These are phyloP conservation scores for Sedum album DNA, from an alignment of 164 flowering plant species.

Conservation along the genomic window DNA sequence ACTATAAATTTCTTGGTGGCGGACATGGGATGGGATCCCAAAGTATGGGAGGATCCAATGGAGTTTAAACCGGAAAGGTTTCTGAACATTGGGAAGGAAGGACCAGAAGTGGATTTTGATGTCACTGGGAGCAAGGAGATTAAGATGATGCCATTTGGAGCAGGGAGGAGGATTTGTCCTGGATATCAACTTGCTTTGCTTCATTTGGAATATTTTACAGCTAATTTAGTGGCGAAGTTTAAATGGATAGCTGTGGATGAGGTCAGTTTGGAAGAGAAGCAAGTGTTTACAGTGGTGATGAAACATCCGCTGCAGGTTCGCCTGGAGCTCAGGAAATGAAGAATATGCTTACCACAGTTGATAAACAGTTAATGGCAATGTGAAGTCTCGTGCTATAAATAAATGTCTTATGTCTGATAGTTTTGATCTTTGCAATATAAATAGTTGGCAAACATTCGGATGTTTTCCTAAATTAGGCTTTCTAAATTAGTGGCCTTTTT, in stretches of 20 bases:
- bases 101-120: slow-evolving; percentile 8
- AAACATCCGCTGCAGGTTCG: slow-evolving; percentile 7
- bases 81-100: background rate
- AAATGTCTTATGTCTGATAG: too few relatives aligned
- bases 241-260: slow-evolving; percentile 1
- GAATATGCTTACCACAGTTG: background rate
- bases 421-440: too few relatives aligned
- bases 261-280: slow-evolving; percentile 4
- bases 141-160: slow-evolving; percentile 10
- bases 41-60: slow-evolving; percentile 11
- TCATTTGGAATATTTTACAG: too few relatives aligned
- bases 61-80: slow-evolving; percentile 10
- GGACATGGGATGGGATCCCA: slow-evolving; percentile 10
- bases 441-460: too few relatives aligned
- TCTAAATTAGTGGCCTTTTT: too few relatives aligned
- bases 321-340: slow-evolving; percentile 1
- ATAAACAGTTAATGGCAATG: too few relatives aligned
- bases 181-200: slow-evolving; percentile 1
- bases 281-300: slow-evolving; percentile 8
- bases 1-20: slow-evolving; percentile 7
- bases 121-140: slow-evolving; percentile 8
- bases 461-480: too few relatives aligned
- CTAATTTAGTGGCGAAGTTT: slow-evolving; percentile 1
- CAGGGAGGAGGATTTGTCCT: too few relatives aligned
- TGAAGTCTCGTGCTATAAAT: too few relatives aligned